These are phyloP conservation scores for Dactylellina leptospora DNA, from an alignment of 2,329 filamentous ascomycete species.

Conservation along the genomic window DNA sequence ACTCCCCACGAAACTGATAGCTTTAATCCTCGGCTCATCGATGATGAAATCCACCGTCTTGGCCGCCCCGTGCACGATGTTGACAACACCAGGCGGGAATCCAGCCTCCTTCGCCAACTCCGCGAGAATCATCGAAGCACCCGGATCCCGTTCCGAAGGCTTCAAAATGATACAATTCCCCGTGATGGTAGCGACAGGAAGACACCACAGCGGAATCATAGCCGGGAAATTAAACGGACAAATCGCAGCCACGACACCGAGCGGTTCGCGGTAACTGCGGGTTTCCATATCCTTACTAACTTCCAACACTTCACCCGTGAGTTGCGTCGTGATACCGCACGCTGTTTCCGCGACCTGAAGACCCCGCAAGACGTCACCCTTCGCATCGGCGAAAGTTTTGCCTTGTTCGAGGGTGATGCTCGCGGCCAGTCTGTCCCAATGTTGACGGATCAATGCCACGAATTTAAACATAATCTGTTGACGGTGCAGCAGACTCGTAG, in stretches of 20 bases:
- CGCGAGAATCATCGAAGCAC: constrained; percentile 83
- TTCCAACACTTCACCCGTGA: constrained; percentile 84
- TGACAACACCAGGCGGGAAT: constrained; percentile 82
- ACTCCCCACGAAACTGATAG: constrained; percentile 83
- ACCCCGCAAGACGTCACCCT: constrained; percentile 80
- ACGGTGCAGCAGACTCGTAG: constrained; percentile 75
- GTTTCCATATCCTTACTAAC: constrained; percentile 93
- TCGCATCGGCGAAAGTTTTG: constrained; percentile 85
- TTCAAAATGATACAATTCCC: constrained; percentile 87
- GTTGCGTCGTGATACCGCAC: constrained; percentile 79
- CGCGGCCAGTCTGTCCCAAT: constrained; percentile 84
- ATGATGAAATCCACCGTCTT: constrained; percentile 86
- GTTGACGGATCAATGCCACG: constrained; percentile 78
- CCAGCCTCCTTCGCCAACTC: constrained; percentile 82
- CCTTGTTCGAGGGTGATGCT: constrained; percentile 89
- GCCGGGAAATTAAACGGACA: constrained; percentile 92
- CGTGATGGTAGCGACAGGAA: constrained; percentile 82
- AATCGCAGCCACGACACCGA: constrained; percentile 83
- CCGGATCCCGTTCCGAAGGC: constrained; percentile 85
- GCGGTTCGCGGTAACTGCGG: constrained; percentile 79
- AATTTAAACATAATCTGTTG: constrained; percentile 92
- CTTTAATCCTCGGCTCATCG: constrained; percentile 84
- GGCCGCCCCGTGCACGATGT: constrained; percentile 81
- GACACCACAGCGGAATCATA: constrained; percentile 93
- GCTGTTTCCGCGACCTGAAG: constrained; percentile 85